phyloP scores from a whole-genome alignment of 1,284 basidiomycete genomes.

The Ceratobasidium sp. region DNA sequence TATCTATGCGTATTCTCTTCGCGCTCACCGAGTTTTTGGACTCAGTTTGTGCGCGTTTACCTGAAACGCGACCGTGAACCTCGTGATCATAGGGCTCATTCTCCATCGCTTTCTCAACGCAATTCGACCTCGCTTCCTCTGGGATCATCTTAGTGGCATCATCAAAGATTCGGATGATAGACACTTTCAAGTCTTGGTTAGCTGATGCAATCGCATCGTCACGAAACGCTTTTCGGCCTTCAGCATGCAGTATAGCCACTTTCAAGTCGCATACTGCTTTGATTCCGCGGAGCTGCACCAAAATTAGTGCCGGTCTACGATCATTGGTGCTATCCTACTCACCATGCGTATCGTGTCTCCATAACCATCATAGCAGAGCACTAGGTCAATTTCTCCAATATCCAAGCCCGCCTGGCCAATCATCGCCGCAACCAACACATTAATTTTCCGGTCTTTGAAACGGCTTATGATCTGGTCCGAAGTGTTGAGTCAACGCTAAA shows the following conservation, averaged over 20 bases:
- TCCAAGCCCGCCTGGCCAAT: constrained; percentile 99
- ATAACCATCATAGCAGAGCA: constrained; percentile 96
- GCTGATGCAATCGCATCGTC: constrained; percentile 88
- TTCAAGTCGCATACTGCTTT: constrained; percentile 91
- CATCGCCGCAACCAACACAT: constrained; percentile 95
- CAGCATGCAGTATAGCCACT: constrained; percentile 93
- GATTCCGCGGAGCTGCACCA: constrained; percentile 87
- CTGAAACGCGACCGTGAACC: constrained; percentile 59
- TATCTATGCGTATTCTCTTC: no score
- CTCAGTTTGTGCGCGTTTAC: constrained; percentile 54
- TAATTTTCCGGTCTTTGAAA: constrained; percentile 90
- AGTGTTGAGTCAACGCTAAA: background rate
- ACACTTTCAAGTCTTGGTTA: constrained; percentile 88
- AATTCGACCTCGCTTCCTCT: constrained; percentile 78
- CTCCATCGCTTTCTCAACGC: constrained; percentile 85
- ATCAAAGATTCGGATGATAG: constrained; percentile 89
- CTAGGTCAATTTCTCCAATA: constrained; percentile 98
- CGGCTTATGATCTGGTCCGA: constrained; percentile 76
- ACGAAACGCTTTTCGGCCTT: constrained; percentile 95
- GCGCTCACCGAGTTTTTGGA: constrained; percentile 55
- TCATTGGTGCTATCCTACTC: constrained; percentile 52
- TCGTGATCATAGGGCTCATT: constrained; percentile 78
- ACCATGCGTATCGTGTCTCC: constrained; percentile 98
- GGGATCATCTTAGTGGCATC: constrained; percentile 93
- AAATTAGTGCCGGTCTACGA: constrained; percentile 29